phyloP scores from a whole-genome alignment of 1,284 basidiomycete species.

The Microbotryomycetes sp. region DNA sequence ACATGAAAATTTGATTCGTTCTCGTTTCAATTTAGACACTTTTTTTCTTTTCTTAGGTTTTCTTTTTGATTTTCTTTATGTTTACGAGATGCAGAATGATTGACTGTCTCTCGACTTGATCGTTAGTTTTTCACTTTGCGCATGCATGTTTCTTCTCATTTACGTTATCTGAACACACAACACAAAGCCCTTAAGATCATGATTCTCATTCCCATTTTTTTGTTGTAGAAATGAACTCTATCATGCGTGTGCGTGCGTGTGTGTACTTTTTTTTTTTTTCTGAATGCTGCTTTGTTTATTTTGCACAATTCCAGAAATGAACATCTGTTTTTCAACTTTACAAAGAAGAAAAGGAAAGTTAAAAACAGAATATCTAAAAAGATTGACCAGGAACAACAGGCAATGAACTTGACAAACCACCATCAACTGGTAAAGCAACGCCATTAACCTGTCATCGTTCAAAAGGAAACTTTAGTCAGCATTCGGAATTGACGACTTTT shows the following conservation, averaged over 20 bases:
- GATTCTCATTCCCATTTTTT: neutral
- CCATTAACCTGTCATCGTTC: slow-evolving; percentile 66
- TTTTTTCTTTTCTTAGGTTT: neutral
- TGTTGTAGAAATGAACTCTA: no score
- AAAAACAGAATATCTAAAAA: neutral
- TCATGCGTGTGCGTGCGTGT: no score
- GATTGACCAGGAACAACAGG: slow-evolving; percentile 59
- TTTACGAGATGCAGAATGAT: neutral
- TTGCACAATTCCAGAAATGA: no score
- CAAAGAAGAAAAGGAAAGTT: no score
- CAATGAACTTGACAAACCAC: slow-evolving; percentile 66
- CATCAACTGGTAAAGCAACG: slow-evolving; percentile 78
- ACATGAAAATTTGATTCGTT: neutral
- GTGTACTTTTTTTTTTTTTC: no score
- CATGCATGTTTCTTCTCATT: neutral
- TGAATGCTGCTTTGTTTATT: no score
- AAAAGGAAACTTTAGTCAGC: no score
- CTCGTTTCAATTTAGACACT: no score
- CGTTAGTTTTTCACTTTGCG: neutral
- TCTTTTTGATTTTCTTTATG: neutral
- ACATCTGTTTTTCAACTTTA: no score
- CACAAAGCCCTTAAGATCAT: neutral
- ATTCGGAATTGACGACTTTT: no score
- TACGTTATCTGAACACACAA: neutral
- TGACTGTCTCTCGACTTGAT: neutral